These are phyloP conservation scores for Oryza australiensis DNA, from an alignment of 176 grass and related monocot genomes.

Conservation along the genomic window DNA sequence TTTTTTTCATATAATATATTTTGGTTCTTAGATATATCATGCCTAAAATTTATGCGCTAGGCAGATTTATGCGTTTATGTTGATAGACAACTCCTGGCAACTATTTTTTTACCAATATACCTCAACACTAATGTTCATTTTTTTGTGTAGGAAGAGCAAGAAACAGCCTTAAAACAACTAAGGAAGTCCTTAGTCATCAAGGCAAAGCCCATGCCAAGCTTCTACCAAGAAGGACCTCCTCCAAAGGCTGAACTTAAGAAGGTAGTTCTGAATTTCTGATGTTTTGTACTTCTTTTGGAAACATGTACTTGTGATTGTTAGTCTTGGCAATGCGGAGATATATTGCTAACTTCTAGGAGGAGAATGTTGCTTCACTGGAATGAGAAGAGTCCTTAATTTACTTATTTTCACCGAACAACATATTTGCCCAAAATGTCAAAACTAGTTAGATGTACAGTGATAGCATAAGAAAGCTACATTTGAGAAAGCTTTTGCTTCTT, in stretches of 20 bases:
- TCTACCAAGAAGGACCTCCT: conserved; percentile 91
- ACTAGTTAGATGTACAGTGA: background rate
- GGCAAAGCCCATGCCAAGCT: conserved; percentile 93
- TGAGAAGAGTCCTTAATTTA: background rate
- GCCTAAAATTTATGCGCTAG: background rate
- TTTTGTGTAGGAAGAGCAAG: conserved; percentile 82
- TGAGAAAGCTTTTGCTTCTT: background rate
- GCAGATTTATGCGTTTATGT: background rate
- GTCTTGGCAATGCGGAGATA: background rate
- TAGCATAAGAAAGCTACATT: background rate
- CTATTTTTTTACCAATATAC: conserved; percentile 11
- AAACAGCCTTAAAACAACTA: conserved; percentile 79
- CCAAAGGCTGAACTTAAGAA: conserved; percentile 94
- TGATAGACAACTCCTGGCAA: background rate
- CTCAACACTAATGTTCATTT: conserved; percentile 22
- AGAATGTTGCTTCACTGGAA: background rate
- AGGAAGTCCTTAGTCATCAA: conserved; percentile 73
- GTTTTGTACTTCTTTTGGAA: background rate
- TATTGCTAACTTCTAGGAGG: background rate
- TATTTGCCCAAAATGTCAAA: background rate
- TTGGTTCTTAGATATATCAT: background rate
- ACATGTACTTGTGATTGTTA: background rate
- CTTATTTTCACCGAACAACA: background rate
- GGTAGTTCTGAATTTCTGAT: conserved; percentile 50
- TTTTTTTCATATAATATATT: background rate